A percentile compares a stretch with the other conserved stretches of the same genome.
These are phyloP conservation scores for Cordia subcordata DNA, from an alignment of 257 asterid species.

Conservation along the genomic window DNA sequence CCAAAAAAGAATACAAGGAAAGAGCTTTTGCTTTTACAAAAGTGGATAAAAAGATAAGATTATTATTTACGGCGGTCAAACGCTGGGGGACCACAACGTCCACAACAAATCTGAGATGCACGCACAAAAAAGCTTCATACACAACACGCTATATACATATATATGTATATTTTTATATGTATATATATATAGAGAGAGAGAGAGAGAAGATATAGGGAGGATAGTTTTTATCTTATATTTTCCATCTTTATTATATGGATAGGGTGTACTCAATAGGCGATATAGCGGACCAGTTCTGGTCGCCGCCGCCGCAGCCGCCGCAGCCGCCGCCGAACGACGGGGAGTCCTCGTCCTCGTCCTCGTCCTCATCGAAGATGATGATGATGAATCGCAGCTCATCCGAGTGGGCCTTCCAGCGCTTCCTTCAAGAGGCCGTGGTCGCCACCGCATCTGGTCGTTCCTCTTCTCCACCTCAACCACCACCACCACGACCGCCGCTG, in stretches of 20 bases:
- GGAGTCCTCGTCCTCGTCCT: conserved; percentile 28
- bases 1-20: too few relatives aligned
- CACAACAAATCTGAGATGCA: background rate
- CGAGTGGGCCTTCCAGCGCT: conserved; percentile 88
- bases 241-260: conserved; percentile 52
- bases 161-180: too few relatives aligned
- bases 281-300: conserved; percentile 61
- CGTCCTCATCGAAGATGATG: conserved; percentile 31
- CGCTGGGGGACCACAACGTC: background rate
- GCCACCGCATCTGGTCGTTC: conserved; percentile 33
- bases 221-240: background rate
- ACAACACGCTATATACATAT: background rate
- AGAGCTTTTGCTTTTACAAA: too few relatives aligned
- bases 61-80: background rate
- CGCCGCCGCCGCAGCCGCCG: conserved; percentile 42
- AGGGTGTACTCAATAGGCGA: conserved; percentile 75
- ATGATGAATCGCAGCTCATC: conserved; percentile 79
- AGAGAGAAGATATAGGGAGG: background rate
- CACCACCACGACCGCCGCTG: conserved; percentile 5
- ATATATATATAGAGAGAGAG: background rate
- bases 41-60: background rate
- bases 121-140: background rate
- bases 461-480: conserved; percentile 9
- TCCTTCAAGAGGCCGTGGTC: conserved; percentile 53
- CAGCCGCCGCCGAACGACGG: conserved; percentile 27